A percentile compares a stretch with the other conserved stretches of the same genome.
Conservation (phyloP, 2,329 filamentous ascomycete species). For the Tolypocladium pustulatum region DNA sequence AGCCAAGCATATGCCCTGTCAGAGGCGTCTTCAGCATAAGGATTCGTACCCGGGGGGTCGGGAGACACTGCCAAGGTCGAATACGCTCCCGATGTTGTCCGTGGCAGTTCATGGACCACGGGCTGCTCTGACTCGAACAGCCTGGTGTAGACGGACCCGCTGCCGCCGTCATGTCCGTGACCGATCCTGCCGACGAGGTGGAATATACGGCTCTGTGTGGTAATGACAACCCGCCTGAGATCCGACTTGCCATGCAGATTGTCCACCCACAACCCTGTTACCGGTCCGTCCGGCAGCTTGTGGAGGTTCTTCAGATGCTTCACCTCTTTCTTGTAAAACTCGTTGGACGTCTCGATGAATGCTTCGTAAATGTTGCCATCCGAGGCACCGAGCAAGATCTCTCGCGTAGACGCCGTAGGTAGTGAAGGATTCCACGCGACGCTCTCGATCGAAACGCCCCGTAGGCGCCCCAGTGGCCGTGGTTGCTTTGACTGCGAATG, state of each 20-base stretch:
- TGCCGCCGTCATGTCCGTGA: conserved; percentile 60
- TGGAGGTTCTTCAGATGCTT: conserved; percentile 80
- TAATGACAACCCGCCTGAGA: conserved; percentile 65
- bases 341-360: conserved; percentile 86
- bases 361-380: conserved; percentile 93
- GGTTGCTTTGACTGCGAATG: conserved; percentile 90
- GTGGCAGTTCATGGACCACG: conserved; percentile 60
- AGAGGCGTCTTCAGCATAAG: conserved; percentile 47
- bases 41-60: conserved; percentile 47
- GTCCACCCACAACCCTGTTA: conserved; percentile 82
- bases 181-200: conserved; percentile 74
- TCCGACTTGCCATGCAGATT: conserved; percentile 58
- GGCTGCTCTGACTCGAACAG: conserved; percentile 84
- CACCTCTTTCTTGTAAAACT: conserved; percentile 93
- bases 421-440: conserved; percentile 91
- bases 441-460: conserved; percentile 78
- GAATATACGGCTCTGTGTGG: conserved; percentile 66
- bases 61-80: conserved; percentile 69
- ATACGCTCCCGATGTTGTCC: conserved; percentile 39
- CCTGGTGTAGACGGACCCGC: conserved; percentile 73
- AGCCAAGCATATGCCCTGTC: conserved; percentile 87
- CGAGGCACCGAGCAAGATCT: conserved; percentile 84
- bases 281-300: conserved; percentile 69
- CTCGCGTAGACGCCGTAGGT: conserved; percentile 85
- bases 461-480: conserved; percentile 68